Percentiles rank a stretch among this genome's conserved stretches.
Evolutionary conservation across 2,329 filamentous ascomycete genomes (phyloP).

Genomic region (Fusarium devonianum): DNA sequence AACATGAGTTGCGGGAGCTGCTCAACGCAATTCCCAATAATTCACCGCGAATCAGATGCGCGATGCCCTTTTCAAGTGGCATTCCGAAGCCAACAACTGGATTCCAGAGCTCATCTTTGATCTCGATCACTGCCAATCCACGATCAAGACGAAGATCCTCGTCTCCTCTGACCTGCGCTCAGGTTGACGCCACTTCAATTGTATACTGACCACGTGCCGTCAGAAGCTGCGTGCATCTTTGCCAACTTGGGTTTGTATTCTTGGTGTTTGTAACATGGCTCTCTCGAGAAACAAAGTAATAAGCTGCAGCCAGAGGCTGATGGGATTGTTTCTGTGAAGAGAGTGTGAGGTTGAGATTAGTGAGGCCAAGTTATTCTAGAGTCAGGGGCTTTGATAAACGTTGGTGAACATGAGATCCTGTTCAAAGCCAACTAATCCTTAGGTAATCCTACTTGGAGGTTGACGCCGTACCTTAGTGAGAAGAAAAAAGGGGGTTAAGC

Average conservation of each 20-base stretch:
- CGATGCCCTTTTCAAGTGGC: constrained; percentile 10
- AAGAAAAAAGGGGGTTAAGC: too few species aligned
- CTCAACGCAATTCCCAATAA: constrained; percentile 14
- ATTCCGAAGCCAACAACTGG: constrained; percentile 13
- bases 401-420: too few species aligned
- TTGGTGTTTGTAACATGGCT: too few species aligned
- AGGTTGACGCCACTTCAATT: not conserved
- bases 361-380: too few species aligned
- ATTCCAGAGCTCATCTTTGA: constrained; percentile 4
- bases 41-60: constrained; percentile 12
- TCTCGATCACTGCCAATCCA: not conserved
- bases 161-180: not conserved
- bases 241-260: not conserved
- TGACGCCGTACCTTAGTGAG: not conserved
- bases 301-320: constrained; percentile 8
- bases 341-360: not conserved
- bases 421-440: too few species aligned
- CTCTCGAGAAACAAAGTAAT: too few species aligned
- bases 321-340: constrained; percentile 1
- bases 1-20: constrained; percentile 15
- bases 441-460: too few species aligned
- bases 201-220: constrained; percentile 13
- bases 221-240: constrained; percentile 11
- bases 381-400: too few species aligned
- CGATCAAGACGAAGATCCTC: not conserved